Percentiles rank a stretch among this genome's conserved stretches.
These are phyloP conservation scores for Arctium minus DNA, from an alignment of 129 eudicot genomes.

Conservation along the genomic window DNA sequence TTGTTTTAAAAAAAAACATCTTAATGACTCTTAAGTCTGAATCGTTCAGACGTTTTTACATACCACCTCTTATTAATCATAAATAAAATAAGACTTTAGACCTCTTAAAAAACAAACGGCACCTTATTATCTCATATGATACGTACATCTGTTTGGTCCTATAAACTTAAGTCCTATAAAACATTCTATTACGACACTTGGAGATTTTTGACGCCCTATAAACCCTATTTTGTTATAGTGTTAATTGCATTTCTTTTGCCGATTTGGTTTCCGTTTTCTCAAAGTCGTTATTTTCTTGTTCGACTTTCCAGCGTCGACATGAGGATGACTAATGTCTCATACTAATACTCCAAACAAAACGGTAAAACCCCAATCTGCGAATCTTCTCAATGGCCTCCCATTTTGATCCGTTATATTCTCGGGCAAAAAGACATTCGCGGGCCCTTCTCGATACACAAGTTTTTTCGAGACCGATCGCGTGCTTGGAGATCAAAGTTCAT, in stretches of 20 bases:
- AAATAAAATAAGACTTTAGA: too few relatives aligned
- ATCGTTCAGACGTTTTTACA: too few relatives aligned
- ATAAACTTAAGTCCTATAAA: too few relatives aligned
- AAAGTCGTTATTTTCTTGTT: neutral
- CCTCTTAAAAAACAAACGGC: too few relatives aligned
- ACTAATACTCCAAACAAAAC: neutral
- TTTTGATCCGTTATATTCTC: neutral
- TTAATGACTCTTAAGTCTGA: too few relatives aligned
- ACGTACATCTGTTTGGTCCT: too few relatives aligned
- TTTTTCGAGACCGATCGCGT: neutral
- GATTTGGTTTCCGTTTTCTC: neutral
- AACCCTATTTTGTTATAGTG: neutral
- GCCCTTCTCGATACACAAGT: conserved; percentile 7
- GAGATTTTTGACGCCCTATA: neutral
- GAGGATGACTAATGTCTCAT: neutral
- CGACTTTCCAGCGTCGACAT: neutral
- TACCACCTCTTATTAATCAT: too few relatives aligned
- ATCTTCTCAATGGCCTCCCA: neutral
- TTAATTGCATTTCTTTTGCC: neutral
- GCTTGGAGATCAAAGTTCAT: neutral
- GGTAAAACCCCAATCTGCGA: neutral
- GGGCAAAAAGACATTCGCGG: neutral
- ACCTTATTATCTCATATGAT: too few relatives aligned
- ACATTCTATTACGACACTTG: too few relatives aligned
- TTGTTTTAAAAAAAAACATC: too few relatives aligned